Evolutionary conservation across 106 monocot species (phyloP).

Genomic region (Ottelia alismoides): DNA sequence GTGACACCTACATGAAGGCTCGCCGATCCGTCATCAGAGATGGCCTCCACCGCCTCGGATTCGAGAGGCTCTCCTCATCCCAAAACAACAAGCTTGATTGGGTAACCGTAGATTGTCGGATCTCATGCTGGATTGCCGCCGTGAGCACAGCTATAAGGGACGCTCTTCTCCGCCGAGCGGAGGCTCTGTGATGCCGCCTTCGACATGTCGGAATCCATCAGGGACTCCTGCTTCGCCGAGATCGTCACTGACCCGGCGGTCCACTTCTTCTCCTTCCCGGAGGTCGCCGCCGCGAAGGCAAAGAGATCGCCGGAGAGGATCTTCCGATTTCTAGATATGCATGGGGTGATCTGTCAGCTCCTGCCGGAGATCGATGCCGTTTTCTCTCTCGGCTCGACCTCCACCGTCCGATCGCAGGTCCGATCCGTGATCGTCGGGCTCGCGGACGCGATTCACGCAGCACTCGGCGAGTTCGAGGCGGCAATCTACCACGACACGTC

Average conservation of each 20-base stretch:
- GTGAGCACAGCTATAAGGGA: constrained; percentile 12
- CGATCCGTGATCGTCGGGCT: constrained; percentile 11
- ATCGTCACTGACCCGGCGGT: constrained; percentile 23
- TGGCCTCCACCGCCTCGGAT: constrained; percentile 39
- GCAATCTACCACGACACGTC: constrained; percentile 37
- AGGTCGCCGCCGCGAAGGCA: constrained; percentile 12
- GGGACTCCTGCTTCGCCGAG: constrained; percentile 32
- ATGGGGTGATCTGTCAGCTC: constrained; percentile 20
- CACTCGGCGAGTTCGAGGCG: constrained; percentile 41
- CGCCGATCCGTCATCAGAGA: constrained; percentile 39
- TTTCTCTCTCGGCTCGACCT: constrained; percentile 31
- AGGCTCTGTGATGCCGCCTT: constrained; percentile 34
- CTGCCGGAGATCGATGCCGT: constrained; percentile 19
- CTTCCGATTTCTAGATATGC: constrained; percentile 46
- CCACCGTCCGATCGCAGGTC: constrained; percentile 14
- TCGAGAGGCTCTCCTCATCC: constrained; percentile 11
- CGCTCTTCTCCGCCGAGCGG: constrained; percentile 38
- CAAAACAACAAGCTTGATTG: constrained; percentile 38
- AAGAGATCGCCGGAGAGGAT: constrained; percentile 42
- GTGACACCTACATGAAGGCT: constrained; percentile 22
- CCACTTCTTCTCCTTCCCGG: constrained; percentile 29
- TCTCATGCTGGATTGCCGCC: constrained; percentile 37
- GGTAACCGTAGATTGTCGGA: constrained; percentile 29
- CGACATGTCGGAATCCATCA: constrained; percentile 19
- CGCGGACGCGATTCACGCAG: constrained; percentile 15